A percentile compares a stretch with the other conserved stretches of the same genome.
phyloP scores from a whole-genome alignment of 2,329 filamentous ascomycete genomes.

The Phialophora chinensis region DNA sequence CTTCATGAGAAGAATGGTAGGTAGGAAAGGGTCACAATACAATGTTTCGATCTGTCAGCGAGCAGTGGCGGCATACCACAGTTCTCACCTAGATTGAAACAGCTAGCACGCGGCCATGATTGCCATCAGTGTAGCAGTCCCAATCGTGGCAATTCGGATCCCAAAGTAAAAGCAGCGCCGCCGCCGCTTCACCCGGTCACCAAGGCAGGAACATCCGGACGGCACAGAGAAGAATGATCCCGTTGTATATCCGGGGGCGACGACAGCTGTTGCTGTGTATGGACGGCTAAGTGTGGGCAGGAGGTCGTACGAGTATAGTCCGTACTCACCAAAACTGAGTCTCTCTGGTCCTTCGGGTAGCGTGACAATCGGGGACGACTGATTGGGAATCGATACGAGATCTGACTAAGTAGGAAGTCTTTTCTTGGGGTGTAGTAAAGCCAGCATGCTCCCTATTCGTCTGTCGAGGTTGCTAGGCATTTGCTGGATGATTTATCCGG shows the following conservation, averaged over 20 bases:
- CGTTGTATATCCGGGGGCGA: neutral
- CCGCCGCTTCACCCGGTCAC: neutral
- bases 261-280: neutral
- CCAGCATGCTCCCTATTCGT: neutral
- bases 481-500: neutral
- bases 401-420: neutral
- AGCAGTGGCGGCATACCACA: neutral
- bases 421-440: neutral
- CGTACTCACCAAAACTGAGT: neutral
- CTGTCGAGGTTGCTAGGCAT: neutral
- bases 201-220: neutral
- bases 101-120: too few species aligned
- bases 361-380: neutral
- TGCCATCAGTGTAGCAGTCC: neutral
- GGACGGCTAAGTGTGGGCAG: neutral
- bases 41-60: neutral
- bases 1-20: neutral
- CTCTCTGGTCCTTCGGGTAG: neutral
- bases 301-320: neutral
- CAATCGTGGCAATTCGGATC: neutral
- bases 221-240: neutral
- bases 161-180: neutral
- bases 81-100: neutral
- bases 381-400: neutral
- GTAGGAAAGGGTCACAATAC: neutral